A percentile compares a stretch with the other conserved stretches of the same genome.
Evolutionary conservation across 495 filamentous ascomycete species (phyloP).

Genomic region (Podospora comata): DNA sequence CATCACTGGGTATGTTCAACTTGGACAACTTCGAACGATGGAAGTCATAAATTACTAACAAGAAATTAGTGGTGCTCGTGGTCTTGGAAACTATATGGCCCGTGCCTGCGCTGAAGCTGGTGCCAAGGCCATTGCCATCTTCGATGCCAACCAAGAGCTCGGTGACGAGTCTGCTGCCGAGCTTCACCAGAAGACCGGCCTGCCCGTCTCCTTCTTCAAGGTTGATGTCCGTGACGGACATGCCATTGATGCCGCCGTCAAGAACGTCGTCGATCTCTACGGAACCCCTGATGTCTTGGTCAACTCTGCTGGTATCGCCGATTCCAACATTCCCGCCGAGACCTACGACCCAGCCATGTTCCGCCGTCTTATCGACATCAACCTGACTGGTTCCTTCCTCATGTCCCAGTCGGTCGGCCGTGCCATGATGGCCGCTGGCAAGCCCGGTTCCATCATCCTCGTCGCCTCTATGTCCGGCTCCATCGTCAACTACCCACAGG

Average conservation of each 20-base stretch:
- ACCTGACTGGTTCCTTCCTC: slow-evolving; percentile 69
- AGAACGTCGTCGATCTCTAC: slow-evolving; percentile 56
- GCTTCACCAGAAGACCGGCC: slow-evolving; percentile 61
- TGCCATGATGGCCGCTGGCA: slow-evolving; percentile 60
- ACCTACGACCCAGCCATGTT: slow-evolving; percentile 63
- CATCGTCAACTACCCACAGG: slow-evolving; percentile 77
- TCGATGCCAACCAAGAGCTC: slow-evolving; percentile 71
- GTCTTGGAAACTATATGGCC: slow-evolving; percentile 74
- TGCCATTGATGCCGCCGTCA: slow-evolving; percentile 59
- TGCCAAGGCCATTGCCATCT: slow-evolving; percentile 66
- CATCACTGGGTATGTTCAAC: slow-evolving; percentile 61
- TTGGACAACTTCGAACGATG: neutral
- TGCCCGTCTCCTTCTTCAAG: slow-evolving; percentile 72
- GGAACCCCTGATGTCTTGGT: slow-evolving; percentile 69
- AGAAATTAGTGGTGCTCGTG: slow-evolving; percentile 62
- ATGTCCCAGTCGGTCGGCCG: slow-evolving; percentile 62
- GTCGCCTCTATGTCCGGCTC: slow-evolving; percentile 75
- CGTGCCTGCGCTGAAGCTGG: slow-evolving; percentile 71
- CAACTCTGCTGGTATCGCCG: slow-evolving; percentile 82
- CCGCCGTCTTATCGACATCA: slow-evolving; percentile 71
- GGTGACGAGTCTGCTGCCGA: slow-evolving; percentile 64
- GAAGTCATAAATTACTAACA: slow-evolving; percentile 22
- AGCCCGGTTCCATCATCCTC: slow-evolving; percentile 68
- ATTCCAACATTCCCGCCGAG: slow-evolving; percentile 56
- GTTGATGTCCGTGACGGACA: slow-evolving; percentile 69